These are phyloP conservation scores for Xylaria arbuscula DNA, from an alignment of 2,329 filamentous ascomycete genomes.

Conservation along the genomic window DNA sequence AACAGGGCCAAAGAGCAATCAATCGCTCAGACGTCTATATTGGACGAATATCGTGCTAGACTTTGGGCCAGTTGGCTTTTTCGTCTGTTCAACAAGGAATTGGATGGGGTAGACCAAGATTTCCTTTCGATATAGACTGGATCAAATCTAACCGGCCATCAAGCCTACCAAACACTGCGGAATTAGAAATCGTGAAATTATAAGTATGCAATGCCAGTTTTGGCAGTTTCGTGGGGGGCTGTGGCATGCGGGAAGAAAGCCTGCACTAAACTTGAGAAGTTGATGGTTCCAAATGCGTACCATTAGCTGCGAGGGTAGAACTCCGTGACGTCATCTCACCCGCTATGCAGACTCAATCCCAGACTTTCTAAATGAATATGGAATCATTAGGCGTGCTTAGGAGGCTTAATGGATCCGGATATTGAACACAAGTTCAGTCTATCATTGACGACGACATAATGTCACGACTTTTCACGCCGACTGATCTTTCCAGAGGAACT, in stretches of 20 bases:
- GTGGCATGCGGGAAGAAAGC: background rate
- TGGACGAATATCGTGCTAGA: slow-evolving; percentile 2
- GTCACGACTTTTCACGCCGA: background rate
- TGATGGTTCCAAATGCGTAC: background rate
- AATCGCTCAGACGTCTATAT: background rate
- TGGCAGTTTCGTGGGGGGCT: background rate
- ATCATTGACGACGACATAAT: background rate
- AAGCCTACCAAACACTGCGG: background rate
- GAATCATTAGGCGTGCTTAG: slow-evolving; percentile 1
- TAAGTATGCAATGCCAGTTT: background rate
- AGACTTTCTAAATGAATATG: background rate
- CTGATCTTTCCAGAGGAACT: background rate
- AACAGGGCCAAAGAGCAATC: background rate
- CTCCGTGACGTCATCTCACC: slow-evolving; percentile 13
- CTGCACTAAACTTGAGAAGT: background rate
- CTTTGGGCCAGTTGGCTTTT: background rate
- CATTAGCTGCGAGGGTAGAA: background rate
- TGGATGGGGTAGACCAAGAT: background rate
- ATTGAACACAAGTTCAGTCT: background rate
- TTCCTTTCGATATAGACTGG: background rate
- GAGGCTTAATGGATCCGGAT: background rate
- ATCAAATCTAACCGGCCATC: background rate
- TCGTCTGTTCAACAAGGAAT: background rate
- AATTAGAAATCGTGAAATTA: background rate
- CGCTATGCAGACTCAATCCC: background rate